Evolutionary conservation across 805 yeast genomes (phyloP), one percentile per base, ranked within the genome.

Genomic region (Candida tibetensis): DNA sequence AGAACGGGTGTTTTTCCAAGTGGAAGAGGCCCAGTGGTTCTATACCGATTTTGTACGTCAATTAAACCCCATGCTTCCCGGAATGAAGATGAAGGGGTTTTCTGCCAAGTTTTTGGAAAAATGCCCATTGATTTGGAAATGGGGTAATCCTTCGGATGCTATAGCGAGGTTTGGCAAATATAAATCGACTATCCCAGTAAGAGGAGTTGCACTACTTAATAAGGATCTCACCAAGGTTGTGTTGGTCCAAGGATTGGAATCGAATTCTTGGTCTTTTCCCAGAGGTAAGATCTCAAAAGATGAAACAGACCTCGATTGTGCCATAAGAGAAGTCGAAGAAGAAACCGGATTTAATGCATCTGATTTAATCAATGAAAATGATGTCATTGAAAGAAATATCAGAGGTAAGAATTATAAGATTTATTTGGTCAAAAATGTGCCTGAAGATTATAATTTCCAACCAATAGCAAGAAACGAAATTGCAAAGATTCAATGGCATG

Each of bases 11-110:
- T 77, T 89, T 54, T 93, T 93, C 66, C 95, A 90, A 58, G 82
- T 93, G 29, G 99, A 93, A 68, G 98, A 93, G 61, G 99, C 99
- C 2, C 96, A 89, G 50, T 93, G 99, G 99, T 93, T 85, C 57
- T 93, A 90, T 62, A 76, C 84, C 34, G 99, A 93, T 62, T 90
- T 83, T 52, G 72, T 83, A 9, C 74, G 90, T 25, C 76, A 74
- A 25, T 64, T 82, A 51, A 84, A 88, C 57, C 90, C 93, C 3
- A 60, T 71, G 22, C 69, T 91, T 41, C 98, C 97, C 1, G 57
- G 76, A 2, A 65, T 90, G 69, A 84, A 82, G 53, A 80, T 89
- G 77, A 84, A 83, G 57, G 63, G 74, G 6, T 90, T 93, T 58
- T 81, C 90, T 0, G 75, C 82, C 32, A 72, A 70, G 45, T 64